Evolutionary conservation across 306 rosid species (phyloP), one percentile per base, ranked within the genome.

Genomic region (Canavalia gladiata): DNA sequence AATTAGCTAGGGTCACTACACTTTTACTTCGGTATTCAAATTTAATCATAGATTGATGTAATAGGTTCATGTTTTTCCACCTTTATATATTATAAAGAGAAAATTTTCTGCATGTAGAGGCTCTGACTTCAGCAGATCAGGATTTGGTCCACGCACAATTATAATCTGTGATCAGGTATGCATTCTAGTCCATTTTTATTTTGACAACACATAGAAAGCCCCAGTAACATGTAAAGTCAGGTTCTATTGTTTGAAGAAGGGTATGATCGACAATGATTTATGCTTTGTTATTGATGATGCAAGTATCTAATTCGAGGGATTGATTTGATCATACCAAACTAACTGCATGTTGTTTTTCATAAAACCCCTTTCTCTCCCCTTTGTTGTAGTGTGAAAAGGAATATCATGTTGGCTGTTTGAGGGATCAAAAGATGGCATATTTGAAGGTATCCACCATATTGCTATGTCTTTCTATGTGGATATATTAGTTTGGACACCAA

Each of bases 81-180:
- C 75, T 75, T 68, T 69, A 30, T 59, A 78, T 66, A 59, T 81
- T 78, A 58, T 69, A 67, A 79, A 66, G 18, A 34, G 64, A 72
- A 56, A 63, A 51, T 49, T 77, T 82, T 81, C 79, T 78, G 29
- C 66, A 35, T 82, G 78, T 85, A 95, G 99, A 74, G 91, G 90
- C 41, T 88, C 86, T 87, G 99, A 93, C 86, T 95, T 95, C 88
- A 95, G 98, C 90, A 91, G 78, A 92, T 93, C 99, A 64, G 99
- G 99, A 47, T 95, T 95, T 86, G 99, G 99, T 66, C 99, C 99
- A 7, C 97, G 97, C 64, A 95, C 99, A 62, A 91, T 95, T 86
- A 93, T 95, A 86, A 91, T 95, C 51, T 95, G 99, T 75, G 99
- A 95, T 89, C 99, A 95, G 99, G 99, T 93, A 80, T 56, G 57